Evolutionary conservation across 176 grass and related monocot genomes (phyloP).

Genomic region (Alopecurus myosuroides): DNA sequence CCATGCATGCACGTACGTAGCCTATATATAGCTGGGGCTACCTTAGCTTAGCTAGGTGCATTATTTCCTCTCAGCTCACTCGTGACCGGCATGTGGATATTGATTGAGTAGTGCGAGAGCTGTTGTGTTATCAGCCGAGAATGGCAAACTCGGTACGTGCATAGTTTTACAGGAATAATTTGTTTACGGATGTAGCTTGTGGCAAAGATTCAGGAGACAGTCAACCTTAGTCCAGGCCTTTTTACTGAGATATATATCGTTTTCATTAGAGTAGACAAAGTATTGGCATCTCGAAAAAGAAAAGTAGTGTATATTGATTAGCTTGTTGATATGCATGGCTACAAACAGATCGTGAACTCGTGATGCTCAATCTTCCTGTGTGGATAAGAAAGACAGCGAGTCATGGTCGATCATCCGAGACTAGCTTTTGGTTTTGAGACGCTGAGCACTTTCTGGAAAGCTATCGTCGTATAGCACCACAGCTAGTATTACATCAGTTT

Average conservation of each 20-base stretch:
- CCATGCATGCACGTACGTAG: slow-evolving; percentile 2
- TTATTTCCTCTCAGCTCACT: slow-evolving; percentile 9
- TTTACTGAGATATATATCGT: neutral
- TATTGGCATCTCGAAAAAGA: neutral
- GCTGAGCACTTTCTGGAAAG: slow-evolving; percentile 14
- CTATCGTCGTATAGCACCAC: neutral
- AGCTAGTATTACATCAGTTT: neutral
- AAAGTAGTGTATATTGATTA: neutral
- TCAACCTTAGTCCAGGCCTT: neutral
- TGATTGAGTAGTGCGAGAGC: slow-evolving; percentile 9
- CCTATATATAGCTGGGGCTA: neutral
- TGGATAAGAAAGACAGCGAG: slow-evolving; percentile 1
- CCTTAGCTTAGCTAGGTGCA: neutral
- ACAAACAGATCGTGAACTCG: neutral
- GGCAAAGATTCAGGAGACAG: neutral
- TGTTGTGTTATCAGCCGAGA: neutral
- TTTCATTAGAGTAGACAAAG: neutral
- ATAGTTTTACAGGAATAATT: neutral
- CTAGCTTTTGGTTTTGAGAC: neutral
- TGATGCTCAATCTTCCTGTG: neutral
- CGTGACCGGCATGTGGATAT: neutral
- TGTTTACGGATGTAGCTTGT: neutral
- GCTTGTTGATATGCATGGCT: neutral
- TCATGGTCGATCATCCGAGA: neutral
- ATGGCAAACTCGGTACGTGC: neutral